Percentiles rank a stretch among this genome's conserved stretches.
Conservation (phyloP, 352 stramenopile genomes). For the Phytophthora sansomeana region DNA sequence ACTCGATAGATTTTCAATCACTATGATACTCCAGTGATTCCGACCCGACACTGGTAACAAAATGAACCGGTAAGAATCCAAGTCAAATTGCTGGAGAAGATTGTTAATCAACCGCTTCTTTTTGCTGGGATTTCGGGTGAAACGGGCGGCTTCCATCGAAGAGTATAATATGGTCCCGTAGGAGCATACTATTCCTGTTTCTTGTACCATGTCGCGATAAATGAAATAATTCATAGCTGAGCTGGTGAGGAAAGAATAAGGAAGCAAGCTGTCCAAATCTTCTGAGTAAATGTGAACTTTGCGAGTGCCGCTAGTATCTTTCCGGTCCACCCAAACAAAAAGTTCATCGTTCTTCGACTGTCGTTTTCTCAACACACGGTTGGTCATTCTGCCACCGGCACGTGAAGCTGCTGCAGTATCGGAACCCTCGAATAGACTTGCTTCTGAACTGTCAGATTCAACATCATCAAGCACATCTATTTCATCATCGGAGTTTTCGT, state of each 20-base stretch:
- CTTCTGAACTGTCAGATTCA: too few species aligned
- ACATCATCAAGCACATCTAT: too few species aligned
- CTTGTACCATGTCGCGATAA: neutral
- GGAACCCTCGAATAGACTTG: too few species aligned
- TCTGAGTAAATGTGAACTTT: neutral
- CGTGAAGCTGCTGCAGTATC: too few species aligned
- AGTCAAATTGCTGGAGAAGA: neutral
- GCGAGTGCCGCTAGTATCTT: neutral
- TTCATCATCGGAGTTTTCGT: too few species aligned
- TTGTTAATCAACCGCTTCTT: neutral
- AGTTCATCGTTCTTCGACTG: too few species aligned
- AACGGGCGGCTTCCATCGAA: neutral
- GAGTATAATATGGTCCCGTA: neutral
- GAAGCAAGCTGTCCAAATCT: neutral
- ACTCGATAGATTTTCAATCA: neutral
- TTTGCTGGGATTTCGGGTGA: neutral
- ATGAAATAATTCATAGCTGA: neutral
- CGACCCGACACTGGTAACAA: neutral
- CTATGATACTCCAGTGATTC: slow-evolving; percentile 8
- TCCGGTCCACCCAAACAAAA: neutral
- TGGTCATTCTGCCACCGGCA: too few species aligned
- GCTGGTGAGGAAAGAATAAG: neutral
- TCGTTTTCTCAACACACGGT: too few species aligned
- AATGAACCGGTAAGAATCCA: neutral
- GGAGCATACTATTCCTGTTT: neutral